Evolutionary conservation across 805 yeast species (phyloP), one percentile per base, ranked within the genome.

Genomic region (Ogataea neopini): DNA sequence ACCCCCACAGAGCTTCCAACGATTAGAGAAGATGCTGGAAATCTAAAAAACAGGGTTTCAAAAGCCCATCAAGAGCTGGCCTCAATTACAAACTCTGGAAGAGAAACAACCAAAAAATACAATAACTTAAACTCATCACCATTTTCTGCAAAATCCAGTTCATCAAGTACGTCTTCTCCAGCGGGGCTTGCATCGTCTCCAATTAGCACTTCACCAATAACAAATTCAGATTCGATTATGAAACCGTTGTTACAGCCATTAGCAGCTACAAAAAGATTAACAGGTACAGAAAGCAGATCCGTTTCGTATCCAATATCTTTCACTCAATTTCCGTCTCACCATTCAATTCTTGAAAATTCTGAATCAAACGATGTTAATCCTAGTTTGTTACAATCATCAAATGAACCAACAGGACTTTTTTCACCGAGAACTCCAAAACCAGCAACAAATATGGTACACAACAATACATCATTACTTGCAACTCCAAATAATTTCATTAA

Each of bases 131-230:
- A 45, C 40, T 56, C 61, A 9, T 53, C 61, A 26, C 57, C 61
- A 8, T 36, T 50, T 17, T 51, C 54, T 11, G 41, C 50, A 19
- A 43, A 35, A 35, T 52, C 53, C 4, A 41, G 45, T 13, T 34
- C 48, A 3, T 55, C 59, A 3, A 39, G 32, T 25, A 48, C 37
- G 19, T 48, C 59, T 7, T 50, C 60, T 6, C 61, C 61, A 9
- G 40, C 35, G 4, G 44, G 42, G 1, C 34, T 52, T 14, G 41
- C 47, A 6, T 59, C 66, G 8, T 61, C 68, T 0, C 67, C 67
- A 7, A 33, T 61, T 22, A 57, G 53, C 40, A 64, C 67, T 3
- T 61, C 66, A n/a, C 69, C 68, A 13, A 39, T 63, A 9, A 51
- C 40, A 28, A 45, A 37, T 23, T 11, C 51, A 1, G 54, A 54